Evolutionary conservation across 768 basidiomycete species (phyloP).

Genomic region (Russula abietina): DNA sequence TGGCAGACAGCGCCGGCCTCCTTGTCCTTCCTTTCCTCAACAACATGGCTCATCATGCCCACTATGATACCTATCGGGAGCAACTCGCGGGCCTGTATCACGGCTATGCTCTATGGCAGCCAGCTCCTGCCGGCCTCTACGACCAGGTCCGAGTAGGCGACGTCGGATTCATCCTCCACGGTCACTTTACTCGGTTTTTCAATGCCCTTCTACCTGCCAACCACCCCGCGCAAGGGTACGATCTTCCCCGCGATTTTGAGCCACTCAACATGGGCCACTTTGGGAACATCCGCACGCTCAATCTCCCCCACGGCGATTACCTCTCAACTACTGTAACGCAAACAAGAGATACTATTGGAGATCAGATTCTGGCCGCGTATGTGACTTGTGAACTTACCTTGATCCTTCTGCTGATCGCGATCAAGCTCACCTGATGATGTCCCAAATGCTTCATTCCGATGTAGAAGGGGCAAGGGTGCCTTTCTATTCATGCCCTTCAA

Average conservation of each 20-base stretch:
- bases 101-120: constrained; percentile 25
- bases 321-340: not conserved
- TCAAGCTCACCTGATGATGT: constrained; percentile 5
- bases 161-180: constrained; percentile 23
- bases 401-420: not conserved
- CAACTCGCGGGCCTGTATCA: constrained; percentile 13
- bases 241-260: constrained; percentile 5
- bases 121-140: constrained; percentile 20
- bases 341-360: not conserved
- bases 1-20: not conserved
- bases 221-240: not conserved
- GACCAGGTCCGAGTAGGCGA: constrained; percentile 25
- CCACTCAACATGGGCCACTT: constrained; percentile 14
- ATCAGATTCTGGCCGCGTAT: constrained; percentile 10
- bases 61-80: constrained; percentile 20
- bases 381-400: not conserved
- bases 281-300: constrained; percentile 5
- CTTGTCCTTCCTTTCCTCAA: not conserved
- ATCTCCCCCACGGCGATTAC: constrained; percentile 1
- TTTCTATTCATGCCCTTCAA: constrained; percentile 17
- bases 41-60: not conserved
- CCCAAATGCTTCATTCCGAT: not conserved
- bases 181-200: constrained; percentile 25
- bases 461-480: constrained; percentile 12
- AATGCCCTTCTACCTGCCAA: constrained; percentile 18